These are phyloP conservation scores for Penicillium sumatraense DNA, from an alignment of 2,329 filamentous ascomycete species.

Conservation along the genomic window DNA sequence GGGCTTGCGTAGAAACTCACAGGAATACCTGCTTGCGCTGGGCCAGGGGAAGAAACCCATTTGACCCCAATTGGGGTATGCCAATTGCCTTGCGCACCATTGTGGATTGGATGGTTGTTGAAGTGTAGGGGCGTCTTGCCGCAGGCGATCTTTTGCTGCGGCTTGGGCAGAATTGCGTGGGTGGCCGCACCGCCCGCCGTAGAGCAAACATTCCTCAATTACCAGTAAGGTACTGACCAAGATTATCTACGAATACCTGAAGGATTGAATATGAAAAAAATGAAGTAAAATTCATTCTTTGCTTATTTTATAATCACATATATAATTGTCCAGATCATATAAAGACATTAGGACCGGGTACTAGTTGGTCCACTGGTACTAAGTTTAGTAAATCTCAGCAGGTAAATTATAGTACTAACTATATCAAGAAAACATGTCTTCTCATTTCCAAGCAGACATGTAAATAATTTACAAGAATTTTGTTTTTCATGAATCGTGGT, in stretches of 20 bases:
- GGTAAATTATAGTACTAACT: no score
- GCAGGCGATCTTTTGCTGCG: constrained; percentile 35
- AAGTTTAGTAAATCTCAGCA: no score
- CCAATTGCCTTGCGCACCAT: constrained; percentile 38
- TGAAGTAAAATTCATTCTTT: not conserved
- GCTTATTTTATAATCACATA: no score
- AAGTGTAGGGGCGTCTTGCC: constrained; percentile 4
- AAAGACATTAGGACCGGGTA: not conserved
- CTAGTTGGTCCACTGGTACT: no score
- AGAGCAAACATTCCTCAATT: not conserved
- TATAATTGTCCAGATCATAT: not conserved
- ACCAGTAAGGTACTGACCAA: not conserved
- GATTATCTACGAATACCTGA: no score
- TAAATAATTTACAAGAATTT: constrained; percentile 28
- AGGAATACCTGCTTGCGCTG: constrained; percentile 57
- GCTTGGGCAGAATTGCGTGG: constrained; percentile 32
- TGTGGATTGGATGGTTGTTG: constrained; percentile 19
- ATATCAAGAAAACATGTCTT: not conserved
- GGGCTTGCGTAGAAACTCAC: constrained; percentile 49
- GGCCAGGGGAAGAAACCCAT: constrained; percentile 29
- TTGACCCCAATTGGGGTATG: constrained; percentile 31
- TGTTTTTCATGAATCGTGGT: constrained; percentile 34
- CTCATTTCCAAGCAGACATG: not conserved
- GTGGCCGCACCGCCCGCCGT: constrained; percentile 39
- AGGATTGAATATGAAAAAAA: no score